Conservation (phyloP, 176 grass and related monocot species). For the Phragmites australis region DNA sequence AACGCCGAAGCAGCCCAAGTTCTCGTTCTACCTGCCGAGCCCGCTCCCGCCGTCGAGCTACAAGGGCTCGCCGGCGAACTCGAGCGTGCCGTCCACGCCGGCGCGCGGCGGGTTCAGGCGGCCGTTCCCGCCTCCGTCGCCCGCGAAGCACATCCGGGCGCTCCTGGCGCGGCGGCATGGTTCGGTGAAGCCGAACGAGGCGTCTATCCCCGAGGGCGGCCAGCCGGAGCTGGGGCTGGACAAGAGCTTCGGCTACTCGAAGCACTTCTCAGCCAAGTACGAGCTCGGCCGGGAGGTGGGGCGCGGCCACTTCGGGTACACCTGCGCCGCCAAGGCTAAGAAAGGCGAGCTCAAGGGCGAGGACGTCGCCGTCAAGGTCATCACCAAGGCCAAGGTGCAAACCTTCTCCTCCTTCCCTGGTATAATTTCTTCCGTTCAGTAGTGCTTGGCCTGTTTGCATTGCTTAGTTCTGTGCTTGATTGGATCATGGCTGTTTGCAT, state of each 20-base stretch:
- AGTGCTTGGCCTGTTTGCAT: not conserved
- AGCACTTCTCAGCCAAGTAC: slow-evolving; percentile 91
- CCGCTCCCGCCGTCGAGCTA: slow-evolving; percentile 76
- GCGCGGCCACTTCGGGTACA: slow-evolving; percentile 96
- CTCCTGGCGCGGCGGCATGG: slow-evolving; percentile 87
- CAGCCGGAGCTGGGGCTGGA: slow-evolving; percentile 82
- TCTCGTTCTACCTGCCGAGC: slow-evolving; percentile 92
- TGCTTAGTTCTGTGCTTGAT: slow-evolving; percentile 1
- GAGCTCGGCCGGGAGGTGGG: slow-evolving; percentile 94
- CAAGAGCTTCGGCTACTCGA: slow-evolving; percentile 96
- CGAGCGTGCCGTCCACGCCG: slow-evolving; percentile 77
- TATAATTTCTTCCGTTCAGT: not conserved
- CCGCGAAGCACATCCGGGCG: slow-evolving; percentile 97
- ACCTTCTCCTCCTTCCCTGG: not conserved
- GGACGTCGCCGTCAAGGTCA: slow-evolving; percentile 98
- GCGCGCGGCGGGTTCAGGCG: slow-evolving; percentile 68
- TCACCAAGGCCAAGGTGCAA: slow-evolving; percentile 96
- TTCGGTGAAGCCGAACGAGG: slow-evolving; percentile 93
- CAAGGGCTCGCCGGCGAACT: slow-evolving; percentile 93
- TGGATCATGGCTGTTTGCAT: not conserved
- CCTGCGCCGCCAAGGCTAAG: slow-evolving; percentile 87
- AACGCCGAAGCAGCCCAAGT: slow-evolving; percentile 86
- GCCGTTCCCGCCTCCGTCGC: slow-evolving; percentile 91
- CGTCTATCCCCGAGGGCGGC: slow-evolving; percentile 86
- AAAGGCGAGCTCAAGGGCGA: slow-evolving; percentile 95